Evolutionary conservation across 176 grass and related monocot species (phyloP).

Genomic region (Phyllostachys edulis): DNA sequence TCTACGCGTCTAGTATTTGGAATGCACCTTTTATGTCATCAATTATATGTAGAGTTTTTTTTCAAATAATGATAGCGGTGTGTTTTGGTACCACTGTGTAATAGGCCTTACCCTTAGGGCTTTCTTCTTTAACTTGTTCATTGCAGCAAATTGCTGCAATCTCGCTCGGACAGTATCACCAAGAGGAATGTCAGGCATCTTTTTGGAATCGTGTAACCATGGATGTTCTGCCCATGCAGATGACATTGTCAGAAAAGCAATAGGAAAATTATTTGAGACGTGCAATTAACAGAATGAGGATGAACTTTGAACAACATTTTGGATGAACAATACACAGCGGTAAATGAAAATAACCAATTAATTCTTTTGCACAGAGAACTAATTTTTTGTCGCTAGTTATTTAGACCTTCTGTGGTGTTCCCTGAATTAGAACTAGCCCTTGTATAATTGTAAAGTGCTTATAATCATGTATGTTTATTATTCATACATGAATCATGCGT

Average conservation of each 20-base stretch:
- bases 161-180: slow-evolving; percentile 77
- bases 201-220: slow-evolving; percentile 88
- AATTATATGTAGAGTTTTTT: not conserved
- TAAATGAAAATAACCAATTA: not conserved
- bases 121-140: slow-evolving; percentile 99
- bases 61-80: not conserved
- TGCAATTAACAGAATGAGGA: not conserved
- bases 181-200: slow-evolving; percentile 77
- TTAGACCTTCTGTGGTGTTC: not conserved
- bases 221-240: slow-evolving; percentile 68
- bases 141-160: slow-evolving; percentile 90
- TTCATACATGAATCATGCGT: too few relatives aligned
- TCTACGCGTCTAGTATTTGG: not conserved
- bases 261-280: not conserved
- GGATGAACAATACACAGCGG: not conserved
- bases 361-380: not conserved
- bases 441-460: not conserved
- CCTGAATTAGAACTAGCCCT: not conserved
- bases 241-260: slow-evolving; percentile 15
- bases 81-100: not conserved
- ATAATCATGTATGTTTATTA: not conserved
- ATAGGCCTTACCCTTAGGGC: slow-evolving; percentile 67
- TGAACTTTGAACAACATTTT: not conserved
- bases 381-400: not conserved
- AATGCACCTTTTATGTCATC: not conserved